phyloP scores from a whole-genome alignment of 2,329 filamentous ascomycete species.

The Alternaria sp. region DNA sequence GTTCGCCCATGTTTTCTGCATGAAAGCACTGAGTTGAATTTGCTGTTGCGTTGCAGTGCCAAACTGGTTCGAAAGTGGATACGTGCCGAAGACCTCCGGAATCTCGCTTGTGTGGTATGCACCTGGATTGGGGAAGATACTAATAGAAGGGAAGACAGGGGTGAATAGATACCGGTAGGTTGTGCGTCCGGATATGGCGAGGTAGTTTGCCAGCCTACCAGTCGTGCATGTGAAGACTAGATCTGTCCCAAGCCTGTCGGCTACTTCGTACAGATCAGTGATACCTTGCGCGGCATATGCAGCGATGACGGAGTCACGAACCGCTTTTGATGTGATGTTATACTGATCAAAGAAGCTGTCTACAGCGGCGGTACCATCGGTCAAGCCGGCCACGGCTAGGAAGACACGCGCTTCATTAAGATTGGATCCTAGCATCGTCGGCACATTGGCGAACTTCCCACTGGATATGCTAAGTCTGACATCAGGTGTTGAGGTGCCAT shows the following conservation, averaged over 20 bases:
- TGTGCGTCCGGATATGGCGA: constrained; percentile 18
- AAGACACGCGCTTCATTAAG: constrained; percentile 23
- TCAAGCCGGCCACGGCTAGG: constrained; percentile 11
- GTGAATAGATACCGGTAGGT: constrained; percentile 32
- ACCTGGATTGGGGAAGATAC: constrained; percentile 19
- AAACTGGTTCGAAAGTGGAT: constrained; percentile 17
- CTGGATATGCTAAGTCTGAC: constrained; percentile 18
- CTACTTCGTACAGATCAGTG: neutral
- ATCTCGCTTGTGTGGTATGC: constrained; percentile 36
- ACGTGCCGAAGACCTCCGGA: constrained; percentile 33
- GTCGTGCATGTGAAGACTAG: constrained; percentile 20
- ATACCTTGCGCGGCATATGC: constrained; percentile 7
- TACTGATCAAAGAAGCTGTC: constrained; percentile 5
- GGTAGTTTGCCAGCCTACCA: constrained; percentile 11
- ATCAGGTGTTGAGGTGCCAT: constrained; percentile 15
- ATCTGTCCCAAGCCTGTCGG: constrained; percentile 19
- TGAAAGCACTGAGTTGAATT: constrained; percentile 27
- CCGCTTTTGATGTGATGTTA: constrained; percentile 11
- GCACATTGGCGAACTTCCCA: constrained; percentile 17
- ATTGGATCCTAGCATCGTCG: constrained; percentile 19
- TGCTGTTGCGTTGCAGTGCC: constrained; percentile 26
- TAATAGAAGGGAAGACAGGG: constrained; percentile 19
- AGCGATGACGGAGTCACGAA: constrained; percentile 9
- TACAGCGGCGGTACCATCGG: constrained; percentile 13
- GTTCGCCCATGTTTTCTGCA: constrained; percentile 34